Evolutionary conservation across 2,329 filamentous ascomycete genomes (phyloP), one percentile per base, ranked within the genome.

Genomic region (Xylariaceae sp.): DNA sequence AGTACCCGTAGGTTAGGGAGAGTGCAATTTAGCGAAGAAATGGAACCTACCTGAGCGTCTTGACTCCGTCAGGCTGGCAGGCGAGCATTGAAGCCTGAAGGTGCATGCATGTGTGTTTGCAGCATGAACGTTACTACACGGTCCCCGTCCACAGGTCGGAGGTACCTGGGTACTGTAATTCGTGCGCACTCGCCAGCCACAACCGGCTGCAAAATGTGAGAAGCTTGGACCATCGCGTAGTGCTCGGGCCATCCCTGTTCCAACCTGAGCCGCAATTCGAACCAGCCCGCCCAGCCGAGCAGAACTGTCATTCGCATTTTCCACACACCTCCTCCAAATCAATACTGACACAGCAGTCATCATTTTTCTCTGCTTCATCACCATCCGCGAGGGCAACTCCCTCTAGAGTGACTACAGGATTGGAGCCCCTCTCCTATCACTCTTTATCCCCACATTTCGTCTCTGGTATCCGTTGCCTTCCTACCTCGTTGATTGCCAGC

Each of bases 151-250:
- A 5, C 7, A 28, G 22, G 22, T 28, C n/a, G n/a, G n/a, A 28
- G 22, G 22, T 28, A 28, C 22, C 22, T 28, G 22, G 22, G 22
- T 28, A 28, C 22, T 7, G 4, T 28, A 28, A 5, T 7, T 5
- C 22, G 4, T 17, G 38, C 22, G 9, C 34, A 13, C 3, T 36
- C 39, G 6, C 45, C 12, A 18, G 40, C 13, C 9, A 5, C 14
- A 11, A 6, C 28, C 38, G 1, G 12, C n/a, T 44, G 43, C 34
- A 38, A 51, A 47, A 56, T 36, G 19, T 28, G 18, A 12, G 46
- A 49, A 55, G 55, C 55, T 57, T 52, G 55, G 55, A 57, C 55
- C 55, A 57, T 6, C 7, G 31, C 12, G 42, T 40, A 22, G n/a
- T 22, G 36, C 36, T 39, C 36, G n/a, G n/a, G n/a, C n/a, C 10